Base-by-base conservation (phyloP, 495 filamentous ascomycete genomes). In the Tuber melanosporum region DNA sequence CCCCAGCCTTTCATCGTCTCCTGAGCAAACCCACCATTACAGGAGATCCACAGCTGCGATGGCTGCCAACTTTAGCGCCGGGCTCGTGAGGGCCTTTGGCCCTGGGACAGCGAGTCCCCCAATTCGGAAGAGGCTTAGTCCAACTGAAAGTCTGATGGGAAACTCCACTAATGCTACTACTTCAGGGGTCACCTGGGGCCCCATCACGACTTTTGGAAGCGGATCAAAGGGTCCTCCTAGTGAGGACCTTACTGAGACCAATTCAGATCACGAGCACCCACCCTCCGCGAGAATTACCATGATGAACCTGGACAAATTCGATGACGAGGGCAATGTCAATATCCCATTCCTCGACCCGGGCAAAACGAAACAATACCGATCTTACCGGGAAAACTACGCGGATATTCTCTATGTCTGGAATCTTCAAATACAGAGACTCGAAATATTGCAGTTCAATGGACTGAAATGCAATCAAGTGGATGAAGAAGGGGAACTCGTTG, bases 401-500 rank as follows among this genome's bases (percentile, higher is more conserved):
- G 88, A 95, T 77, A 87, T 96, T 79, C 87, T 98, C 2, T 91
- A 89, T 70, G 89, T 91, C 75, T 98, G 95, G 94, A 88, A 89
- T n/a, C 86, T 95, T 12, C 91, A 91, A 0, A 86, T 92, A 7
- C 88, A 91, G 45, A 88, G 91, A 26, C 89, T 93, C 10, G 93
- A 97, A 84, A 89, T 98, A 36, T 86, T 97, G 74, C 96, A 96
- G 80, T 95, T 94, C 83, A 92, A 93, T 70, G 87, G 89, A 7
- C 83, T 92, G 66, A 85, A 78, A 85, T 87, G 26, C 84, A 87
- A 79, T 78, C 71, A 82, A 74, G 78, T 74, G 70, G 74, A 80
- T 62, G 57, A 83, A 75, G 71, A 83, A 75, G 57, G 77, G 39
- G 77, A 84, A 74, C 79, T 78, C 36, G 72, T 80, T 32, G 80